Conservation (phyloP, 805 yeast species). For the Lipomyces orientalis region DNA sequence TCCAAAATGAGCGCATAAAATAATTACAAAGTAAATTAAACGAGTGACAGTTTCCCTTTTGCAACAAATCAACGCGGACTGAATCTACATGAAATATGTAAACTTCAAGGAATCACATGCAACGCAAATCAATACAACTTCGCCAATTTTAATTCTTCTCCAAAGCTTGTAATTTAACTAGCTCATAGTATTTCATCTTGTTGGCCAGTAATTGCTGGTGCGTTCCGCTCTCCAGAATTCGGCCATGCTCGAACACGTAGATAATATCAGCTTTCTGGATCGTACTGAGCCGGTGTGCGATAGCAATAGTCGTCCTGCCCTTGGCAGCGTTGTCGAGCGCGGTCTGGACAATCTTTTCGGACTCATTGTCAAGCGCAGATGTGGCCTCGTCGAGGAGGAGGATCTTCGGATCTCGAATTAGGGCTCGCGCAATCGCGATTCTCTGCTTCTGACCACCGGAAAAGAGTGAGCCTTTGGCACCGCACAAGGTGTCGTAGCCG, state of each 20-base stretch:
- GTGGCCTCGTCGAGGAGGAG: conserved; percentile 65
- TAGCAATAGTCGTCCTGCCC: conserved; percentile 71
- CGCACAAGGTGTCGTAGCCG: conserved; percentile 58
- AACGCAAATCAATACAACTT: neutral
- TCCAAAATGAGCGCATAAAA: neutral
- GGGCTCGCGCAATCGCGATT: conserved; percentile 67
- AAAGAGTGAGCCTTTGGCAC: conserved; percentile 55
- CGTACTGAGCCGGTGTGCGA: conserved; percentile 74
- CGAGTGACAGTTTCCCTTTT: neutral
- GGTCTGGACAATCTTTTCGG: conserved; percentile 68
- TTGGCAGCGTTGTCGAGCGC: conserved; percentile 65
- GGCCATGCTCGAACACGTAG: conserved; percentile 59
- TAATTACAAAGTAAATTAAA: conserved; percentile 4
- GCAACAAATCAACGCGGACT: neutral
- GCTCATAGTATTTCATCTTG: conserved; percentile 49
- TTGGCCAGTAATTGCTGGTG: conserved; percentile 51
- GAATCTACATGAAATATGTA: neutral
- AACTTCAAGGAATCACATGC: neutral
- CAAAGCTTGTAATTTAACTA: conserved; percentile 52
- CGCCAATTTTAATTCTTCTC: conserved; percentile 43
- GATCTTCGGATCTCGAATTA: conserved; percentile 62
- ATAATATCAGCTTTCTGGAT: conserved; percentile 60
- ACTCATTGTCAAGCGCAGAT: conserved; percentile 59
- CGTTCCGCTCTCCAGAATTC: conserved; percentile 58
- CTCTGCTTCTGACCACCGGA: conserved; percentile 73